Conservation (phyloP, 768 basidiomycete species). For the Baorangia bicolor region DNA sequence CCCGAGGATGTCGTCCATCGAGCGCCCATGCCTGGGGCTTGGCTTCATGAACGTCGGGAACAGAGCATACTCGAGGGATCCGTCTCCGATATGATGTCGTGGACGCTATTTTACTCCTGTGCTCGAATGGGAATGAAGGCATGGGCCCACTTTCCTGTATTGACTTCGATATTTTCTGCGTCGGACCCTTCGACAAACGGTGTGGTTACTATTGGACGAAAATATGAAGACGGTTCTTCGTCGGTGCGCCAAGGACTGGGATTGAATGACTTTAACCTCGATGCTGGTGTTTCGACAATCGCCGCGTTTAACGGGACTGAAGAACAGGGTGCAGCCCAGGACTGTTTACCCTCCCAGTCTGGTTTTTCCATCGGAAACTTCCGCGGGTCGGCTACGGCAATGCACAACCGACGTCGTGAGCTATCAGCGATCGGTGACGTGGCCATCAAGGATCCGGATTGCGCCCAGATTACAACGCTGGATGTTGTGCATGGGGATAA, state of each 20-base stretch:
- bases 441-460: background rate
- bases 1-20: background rate
- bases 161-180: background rate
- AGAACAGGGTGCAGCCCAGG: background rate
- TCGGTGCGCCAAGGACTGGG: background rate
- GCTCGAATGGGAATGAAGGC: background rate
- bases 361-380: too few relatives aligned
- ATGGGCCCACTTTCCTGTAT: background rate
- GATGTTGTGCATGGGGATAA: background rate
- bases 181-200: background rate
- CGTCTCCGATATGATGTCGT: background rate
- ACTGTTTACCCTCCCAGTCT: background rate
- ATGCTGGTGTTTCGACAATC: background rate
- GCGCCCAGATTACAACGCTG: background rate
- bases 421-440: background rate
- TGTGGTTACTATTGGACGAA: background rate
- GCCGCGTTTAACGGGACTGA: background rate
- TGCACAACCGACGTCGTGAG: background rate
- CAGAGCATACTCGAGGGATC: background rate
- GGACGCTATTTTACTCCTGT: background rate
- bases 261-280: background rate
- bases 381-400: background rate
- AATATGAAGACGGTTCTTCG: background rate
- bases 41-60: background rate
- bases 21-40: slow-evolving; percentile 1